A percentile compares a stretch with the other conserved stretches of the same genome.
These are phyloP conservation scores for Paradendryphiella salina DNA, from an alignment of 2,329 filamentous ascomycete genomes.

Conservation along the genomic window DNA sequence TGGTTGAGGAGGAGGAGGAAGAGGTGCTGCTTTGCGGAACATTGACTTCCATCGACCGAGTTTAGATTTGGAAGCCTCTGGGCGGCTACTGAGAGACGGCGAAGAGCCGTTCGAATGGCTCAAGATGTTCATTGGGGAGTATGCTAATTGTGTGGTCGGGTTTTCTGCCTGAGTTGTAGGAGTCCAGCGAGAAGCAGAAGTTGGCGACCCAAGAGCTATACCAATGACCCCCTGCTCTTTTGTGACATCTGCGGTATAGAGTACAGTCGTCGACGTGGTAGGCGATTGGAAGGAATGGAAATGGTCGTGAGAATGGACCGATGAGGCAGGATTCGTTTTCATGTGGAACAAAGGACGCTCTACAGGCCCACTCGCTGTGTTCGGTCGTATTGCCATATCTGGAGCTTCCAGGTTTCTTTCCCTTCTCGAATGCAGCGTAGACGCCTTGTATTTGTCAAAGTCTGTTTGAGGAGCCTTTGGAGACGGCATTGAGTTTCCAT, in stretches of 20 bases:
- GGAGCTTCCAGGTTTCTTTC: slow-evolving; percentile 34
- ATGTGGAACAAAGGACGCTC: slow-evolving; percentile 45
- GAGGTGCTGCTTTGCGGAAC: slow-evolving; percentile 40
- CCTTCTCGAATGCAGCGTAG: slow-evolving; percentile 32
- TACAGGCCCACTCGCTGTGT: slow-evolving; percentile 41
- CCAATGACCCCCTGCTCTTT: slow-evolving; percentile 42
- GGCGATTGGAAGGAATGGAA: slow-evolving; percentile 35
- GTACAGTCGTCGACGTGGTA: slow-evolving; percentile 35
- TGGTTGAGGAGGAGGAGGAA: slow-evolving; percentile 23
- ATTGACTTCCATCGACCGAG: slow-evolving; percentile 47
- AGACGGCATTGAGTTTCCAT: slow-evolving; percentile 30
- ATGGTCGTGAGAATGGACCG: slow-evolving; percentile 30
- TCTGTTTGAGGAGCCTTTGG: slow-evolving; percentile 29
- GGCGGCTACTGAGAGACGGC: slow-evolving; percentile 12
- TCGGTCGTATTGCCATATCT: slow-evolving; percentile 40
- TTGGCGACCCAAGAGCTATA: slow-evolving; percentile 48
- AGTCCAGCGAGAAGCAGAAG: slow-evolving; percentile 37
- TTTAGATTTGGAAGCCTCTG: slow-evolving; percentile 39
- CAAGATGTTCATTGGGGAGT: slow-evolving; percentile 17
- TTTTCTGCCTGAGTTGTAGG: slow-evolving; percentile 25
- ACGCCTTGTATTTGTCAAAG: slow-evolving; percentile 40
- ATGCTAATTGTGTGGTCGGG: slow-evolving; percentile 8
- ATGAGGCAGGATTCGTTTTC: slow-evolving; percentile 38
- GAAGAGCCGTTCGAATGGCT: slow-evolving; percentile 12
- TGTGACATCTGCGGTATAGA: slow-evolving; percentile 38